Evolutionary conservation across 352 stramenopile species (phyloP).

Genomic region (Halophytophthora polymorphica): DNA sequence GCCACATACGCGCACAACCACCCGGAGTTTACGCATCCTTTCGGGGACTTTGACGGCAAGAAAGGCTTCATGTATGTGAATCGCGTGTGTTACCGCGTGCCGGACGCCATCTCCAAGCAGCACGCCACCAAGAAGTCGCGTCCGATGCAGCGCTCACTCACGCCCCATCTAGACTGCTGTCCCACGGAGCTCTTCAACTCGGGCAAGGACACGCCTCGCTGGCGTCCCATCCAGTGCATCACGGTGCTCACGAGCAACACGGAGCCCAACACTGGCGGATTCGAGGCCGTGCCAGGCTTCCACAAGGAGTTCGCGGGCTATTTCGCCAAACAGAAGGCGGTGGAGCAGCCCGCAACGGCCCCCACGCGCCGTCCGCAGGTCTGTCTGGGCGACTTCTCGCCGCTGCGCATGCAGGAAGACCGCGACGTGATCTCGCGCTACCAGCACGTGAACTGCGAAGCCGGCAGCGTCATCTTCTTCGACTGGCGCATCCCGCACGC

Average conservation of each 20-base stretch:
- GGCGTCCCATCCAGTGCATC: conserved; percentile 89
- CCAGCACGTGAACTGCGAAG: conserved; percentile 50
- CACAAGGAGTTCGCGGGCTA: conserved; percentile 83
- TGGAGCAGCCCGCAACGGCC: conserved; percentile 11
- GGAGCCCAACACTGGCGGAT: conserved; percentile 70
- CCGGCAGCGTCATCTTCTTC: conserved; percentile 85
- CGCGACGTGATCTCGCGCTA: conserved; percentile 70
- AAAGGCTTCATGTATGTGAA: conserved; percentile 88
- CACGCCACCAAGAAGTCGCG: conserved; percentile 68
- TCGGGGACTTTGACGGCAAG: conserved; percentile 64
- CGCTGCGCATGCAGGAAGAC: conserved; percentile 83
- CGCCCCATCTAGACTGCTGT: conserved; percentile 87
- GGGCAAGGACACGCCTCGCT: conserved; percentile 68
- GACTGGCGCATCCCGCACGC: conserved; percentile 87
- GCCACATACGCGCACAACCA: conserved; percentile 70
- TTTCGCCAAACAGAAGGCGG: conserved; percentile 25
- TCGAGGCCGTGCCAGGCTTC: conserved; percentile 84
- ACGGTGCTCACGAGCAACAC: conserved; percentile 75
- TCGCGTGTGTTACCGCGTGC: conserved; percentile 78
- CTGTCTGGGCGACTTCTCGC: conserved; percentile 87
- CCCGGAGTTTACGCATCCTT: conserved; percentile 62
- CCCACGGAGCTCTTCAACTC: conserved; percentile 71
- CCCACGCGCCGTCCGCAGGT: conserved; percentile 47
- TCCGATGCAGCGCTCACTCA: conserved; percentile 82
- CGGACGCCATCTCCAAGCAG: conserved; percentile 59